Base-by-base conservation (phyloP, 1,139 yeast species). In the Taphrina wiesneri region DNA sequence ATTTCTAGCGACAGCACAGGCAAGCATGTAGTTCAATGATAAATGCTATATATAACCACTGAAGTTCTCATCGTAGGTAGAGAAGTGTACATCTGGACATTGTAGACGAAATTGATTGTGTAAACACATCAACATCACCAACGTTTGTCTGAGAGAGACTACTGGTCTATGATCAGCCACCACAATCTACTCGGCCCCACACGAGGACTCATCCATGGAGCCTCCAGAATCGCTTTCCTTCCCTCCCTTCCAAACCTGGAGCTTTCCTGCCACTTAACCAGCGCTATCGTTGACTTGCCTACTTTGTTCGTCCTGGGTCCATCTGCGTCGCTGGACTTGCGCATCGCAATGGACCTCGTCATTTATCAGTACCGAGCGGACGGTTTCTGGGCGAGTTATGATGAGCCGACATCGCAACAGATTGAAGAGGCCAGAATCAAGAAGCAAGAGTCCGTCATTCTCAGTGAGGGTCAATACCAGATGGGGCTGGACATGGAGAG, bases 291-390 rank as follows among this genome's bases (percentile, higher is more conserved):
- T n/a, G n/a, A n/a, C n/a, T n/a, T n/a, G n/a, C n/a, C 34, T 30
- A 30, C 34, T 30, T 11, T 30, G 34, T n/a, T n/a, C n/a, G n/a
- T n/a, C n/a, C n/a, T n/a, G n/a, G n/a, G n/a, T n/a, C n/a, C n/a
- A n/a, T n/a, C n/a, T n/a, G 34, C 6, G 34, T 30, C 11, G 11
- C 34, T 30, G 34, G 34, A 11, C 34, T 11, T 30, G 9, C 34
- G 6, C 34, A 30, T 11, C 9, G 34, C 41, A 15, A 43, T 43
- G 47, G 28, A 23, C 3, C 7, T 43, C 19, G 47, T 19, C 34
- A 47, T 56, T 32, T 56, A 46, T 30, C 61, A 57, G 47, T 57
- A 46, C 32, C 23, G 32, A 23, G 41, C 23, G 54, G 63, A 57
- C 30, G 56, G 47, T 17, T 46, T 46, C 47, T 57, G 63, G 63